Evolutionary conservation across 192 early-diverging fungal genomes (phyloP), one percentile per base, ranked within the genome.

Genomic region (Coemansia sp.): DNA sequence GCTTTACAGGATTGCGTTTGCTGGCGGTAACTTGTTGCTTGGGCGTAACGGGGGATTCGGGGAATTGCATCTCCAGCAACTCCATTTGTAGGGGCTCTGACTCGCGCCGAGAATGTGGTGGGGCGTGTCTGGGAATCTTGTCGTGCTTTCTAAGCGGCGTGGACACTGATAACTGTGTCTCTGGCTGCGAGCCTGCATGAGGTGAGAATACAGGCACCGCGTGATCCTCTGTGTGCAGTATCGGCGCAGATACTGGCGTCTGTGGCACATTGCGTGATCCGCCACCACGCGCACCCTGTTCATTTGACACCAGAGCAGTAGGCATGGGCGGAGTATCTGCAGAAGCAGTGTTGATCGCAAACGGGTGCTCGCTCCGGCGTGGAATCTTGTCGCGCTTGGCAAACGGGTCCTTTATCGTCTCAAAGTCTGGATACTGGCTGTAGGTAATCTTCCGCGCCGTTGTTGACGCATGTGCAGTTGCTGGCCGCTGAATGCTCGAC

Each of bases 351-450:
- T 27, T 54, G 12, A 62, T 45, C 39, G 49, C 25, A 62, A 69
- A 62, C 22, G 51, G 75, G 15, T 57, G 53, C 60, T 66, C 57
- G 61, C 71, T 73, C 57, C 65, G 66, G 58, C 51, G 62, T 41
- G 77, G 81, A 35, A 83, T 83, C 66, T 78, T 78, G 63, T 83
- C 81, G 59, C 76, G 67, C 67, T 83, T 83, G 11, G 71, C 72
- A 72, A 83, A 83, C 54, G 81, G 81, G 47, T 83, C 76, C 15
- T 55, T 63, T 29, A 83, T 72, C 17, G 41, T 70, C 38, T 78
- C 76, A 68, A 83, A 83, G 54, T 78, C 81, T 17, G 74, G 72
- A 45, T 72, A 76, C 62, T 82, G 74, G 65, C 73, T 76, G 59
- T 73, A 82, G 7, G 71, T 76, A 29, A 72, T 57, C 27, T 70